A percentile compares a stretch with the other conserved stretches of the same genome.
Conservation (phyloP, 192 early-diverging fungal species). For the Coemansia sp. region DNA sequence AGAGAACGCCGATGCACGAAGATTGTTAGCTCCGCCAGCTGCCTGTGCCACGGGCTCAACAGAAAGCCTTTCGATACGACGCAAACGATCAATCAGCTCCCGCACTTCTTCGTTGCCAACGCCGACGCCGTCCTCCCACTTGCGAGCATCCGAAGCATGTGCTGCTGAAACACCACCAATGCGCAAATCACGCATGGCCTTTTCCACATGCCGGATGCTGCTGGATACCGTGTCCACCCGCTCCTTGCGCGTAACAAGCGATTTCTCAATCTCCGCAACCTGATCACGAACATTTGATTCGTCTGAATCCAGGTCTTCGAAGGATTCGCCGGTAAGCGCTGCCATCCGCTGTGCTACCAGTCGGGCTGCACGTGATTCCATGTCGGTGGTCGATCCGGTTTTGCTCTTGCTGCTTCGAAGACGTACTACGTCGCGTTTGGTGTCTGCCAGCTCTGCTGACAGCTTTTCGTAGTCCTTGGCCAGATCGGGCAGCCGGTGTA, state of each 20-base stretch:
- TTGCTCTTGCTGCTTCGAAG: conserved; percentile 6
- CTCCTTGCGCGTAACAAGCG: conserved; percentile 24
- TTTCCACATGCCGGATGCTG: conserved; percentile 24
- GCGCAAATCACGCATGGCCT: conserved; percentile 16
- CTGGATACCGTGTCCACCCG: conserved; percentile 33
- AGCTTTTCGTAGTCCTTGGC: conserved; percentile 32
- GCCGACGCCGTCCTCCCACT: conserved; percentile 31
- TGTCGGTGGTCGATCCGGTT: conserved; percentile 13
- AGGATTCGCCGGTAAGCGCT: conserved; percentile 42
- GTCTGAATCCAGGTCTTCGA: conserved; percentile 19
- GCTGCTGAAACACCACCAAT: background rate
- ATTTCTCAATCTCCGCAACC: conserved; percentile 21
- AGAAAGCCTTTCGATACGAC: conserved; percentile 22
- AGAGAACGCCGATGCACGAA: conserved; percentile 21
- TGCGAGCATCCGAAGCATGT: background rate
- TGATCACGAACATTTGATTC: background rate
- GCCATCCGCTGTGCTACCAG: conserved; percentile 53
- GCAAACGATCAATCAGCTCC: conserved; percentile 32
- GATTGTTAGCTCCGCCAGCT: background rate
- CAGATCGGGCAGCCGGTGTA: conserved; percentile 24
- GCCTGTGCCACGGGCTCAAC: background rate
- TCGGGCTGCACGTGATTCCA: conserved; percentile 42
- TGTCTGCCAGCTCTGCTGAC: conserved; percentile 30
- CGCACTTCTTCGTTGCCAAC: conserved; percentile 28
- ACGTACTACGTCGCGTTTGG: conserved; percentile 12